Evolutionary conservation across 2,329 filamentous ascomycete species (phyloP), one percentile per base, ranked within the genome.

Genomic region (Trichoderma polysporum): DNA sequence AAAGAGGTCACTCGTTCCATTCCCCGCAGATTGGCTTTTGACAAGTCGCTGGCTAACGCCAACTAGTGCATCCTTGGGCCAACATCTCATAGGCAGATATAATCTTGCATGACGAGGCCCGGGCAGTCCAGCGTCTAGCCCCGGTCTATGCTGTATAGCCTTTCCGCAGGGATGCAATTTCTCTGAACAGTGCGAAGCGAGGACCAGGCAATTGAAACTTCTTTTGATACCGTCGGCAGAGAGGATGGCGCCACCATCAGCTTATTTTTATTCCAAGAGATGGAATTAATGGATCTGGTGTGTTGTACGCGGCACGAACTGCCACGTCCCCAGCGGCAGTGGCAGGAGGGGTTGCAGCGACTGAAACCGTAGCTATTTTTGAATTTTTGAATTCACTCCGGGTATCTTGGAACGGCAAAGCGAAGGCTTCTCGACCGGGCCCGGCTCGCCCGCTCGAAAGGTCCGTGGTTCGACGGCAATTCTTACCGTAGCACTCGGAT

Each of bases 271-370:
- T 53, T 15, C 79, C 54, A 86, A 85, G 76, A 79, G 19, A 86
- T 86, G 76, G 79, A 47, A 79, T 22, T 76, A 80, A 27, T 85
- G 85, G 84, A 82, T 86, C 74, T 77, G 80, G 59, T 87, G 85
- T 72, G 80, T 52, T 86, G 60, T 79, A 82, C 47, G 85, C 85
- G 17, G 85, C 84, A 57, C 74, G 81, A 66, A 80, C 82, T 67
- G 79, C 80, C 53, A 86, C 84, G 72, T 83, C 82, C 22, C 82
- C 80, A 8, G 83, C 29, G 50, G 49, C 27, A 45, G 37, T 47
- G 60, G 27, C 27, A 41, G 83, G 15, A 84, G 82, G 5, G 81
- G 33, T 82, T 78, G 49, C 77, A 69, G 19, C 83, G 83, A 76
- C 85, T 69, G 79, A 85, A 7, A 75, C 72, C 61, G 84, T 85